phyloP scores from a whole-genome alignment of 495 filamentous ascomycete genomes.

The Apiosordaria backusii region DNA sequence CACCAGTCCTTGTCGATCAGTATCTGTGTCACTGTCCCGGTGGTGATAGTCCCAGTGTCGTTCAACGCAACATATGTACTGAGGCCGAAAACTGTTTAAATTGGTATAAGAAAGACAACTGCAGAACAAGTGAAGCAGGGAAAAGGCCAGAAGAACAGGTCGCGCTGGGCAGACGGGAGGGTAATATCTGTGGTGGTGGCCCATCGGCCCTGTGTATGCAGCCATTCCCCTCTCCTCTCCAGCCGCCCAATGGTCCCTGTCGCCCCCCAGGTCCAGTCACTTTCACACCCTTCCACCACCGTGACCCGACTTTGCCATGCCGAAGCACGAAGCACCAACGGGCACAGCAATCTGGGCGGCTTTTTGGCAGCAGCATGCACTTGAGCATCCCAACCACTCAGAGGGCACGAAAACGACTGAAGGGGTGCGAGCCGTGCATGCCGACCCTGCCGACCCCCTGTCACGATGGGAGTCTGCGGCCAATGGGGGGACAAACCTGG shows the following conservation, averaged over 20 bases:
- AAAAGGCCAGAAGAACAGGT: conserved; percentile 12
- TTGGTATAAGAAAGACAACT: not conserved
- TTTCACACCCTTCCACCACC: conserved; percentile 13
- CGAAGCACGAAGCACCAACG: conserved; percentile 8
- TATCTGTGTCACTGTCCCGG: conserved; percentile 7
- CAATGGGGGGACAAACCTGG: conserved; percentile 27
- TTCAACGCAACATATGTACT: not conserved
- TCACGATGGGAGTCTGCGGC: conserved; percentile 16
- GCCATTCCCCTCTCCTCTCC: conserved; percentile 27
- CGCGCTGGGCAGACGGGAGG: conserved; percentile 22
- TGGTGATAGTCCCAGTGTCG: not conserved
- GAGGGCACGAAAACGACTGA: conserved; percentile 19
- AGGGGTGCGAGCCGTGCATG: conserved; percentile 25
- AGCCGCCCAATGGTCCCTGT: conserved; percentile 28
- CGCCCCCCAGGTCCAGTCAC: conserved; percentile 24
- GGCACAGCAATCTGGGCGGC: conserved; percentile 27
- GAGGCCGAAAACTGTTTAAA: not conserved
- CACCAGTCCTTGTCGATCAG: conserved; percentile 21
- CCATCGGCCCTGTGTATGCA: conserved; percentile 15
- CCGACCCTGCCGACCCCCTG: conserved; percentile 33
- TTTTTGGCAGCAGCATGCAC: conserved; percentile 24
- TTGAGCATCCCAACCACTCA: conserved; percentile 24
- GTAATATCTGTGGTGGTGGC: conserved; percentile 27
- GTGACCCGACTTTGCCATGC: conserved; percentile 14
- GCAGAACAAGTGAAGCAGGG: conserved; percentile 2